phyloP scores from a whole-genome alignment of 2,329 filamentous ascomycete genomes.

The Cladosporium oxysporum region DNA sequence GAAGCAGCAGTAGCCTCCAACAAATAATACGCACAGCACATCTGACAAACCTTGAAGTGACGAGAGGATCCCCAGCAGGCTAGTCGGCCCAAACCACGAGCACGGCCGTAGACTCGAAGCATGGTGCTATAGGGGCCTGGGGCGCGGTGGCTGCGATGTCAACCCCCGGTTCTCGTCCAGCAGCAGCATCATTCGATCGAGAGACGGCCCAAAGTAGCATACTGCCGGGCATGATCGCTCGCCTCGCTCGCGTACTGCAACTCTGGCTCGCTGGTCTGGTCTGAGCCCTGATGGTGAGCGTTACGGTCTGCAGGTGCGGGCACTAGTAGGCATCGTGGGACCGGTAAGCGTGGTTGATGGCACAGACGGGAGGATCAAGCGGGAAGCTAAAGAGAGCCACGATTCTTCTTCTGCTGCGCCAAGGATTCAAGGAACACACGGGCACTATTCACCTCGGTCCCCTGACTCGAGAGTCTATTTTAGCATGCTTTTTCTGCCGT shows the following conservation, averaged over 20 bases:
- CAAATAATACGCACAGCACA: slow-evolving; percentile 8
- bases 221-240: slow-evolving; percentile 1
- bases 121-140: slow-evolving; percentile 10
- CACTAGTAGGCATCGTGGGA: neutral
- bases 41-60: slow-evolving; percentile 9
- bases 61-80: slow-evolving; percentile 12
- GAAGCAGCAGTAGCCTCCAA: neutral
- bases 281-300: neutral
- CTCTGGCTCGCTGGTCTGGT: neutral
- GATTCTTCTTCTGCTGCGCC: neutral
- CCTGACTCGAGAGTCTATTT: neutral
- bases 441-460: neutral
- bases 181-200: neutral
- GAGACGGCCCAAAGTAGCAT: slow-evolving; percentile 7
- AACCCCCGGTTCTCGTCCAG: slow-evolving; percentile 5
- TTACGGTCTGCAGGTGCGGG: neutral
- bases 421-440: neutral
- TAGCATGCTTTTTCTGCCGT: slow-evolving; percentile 13
- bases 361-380: slow-evolving; percentile 13
- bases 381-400: neutral
- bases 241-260: slow-evolving; percentile 1
- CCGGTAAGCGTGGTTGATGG: neutral
- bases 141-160: neutral
- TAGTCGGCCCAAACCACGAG: slow-evolving; percentile 12
- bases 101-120: slow-evolving; percentile 4